Evolutionary conservation across 1,284 basidiomycete genomes (phyloP).

Genomic region (Coniophora puteana): DNA sequence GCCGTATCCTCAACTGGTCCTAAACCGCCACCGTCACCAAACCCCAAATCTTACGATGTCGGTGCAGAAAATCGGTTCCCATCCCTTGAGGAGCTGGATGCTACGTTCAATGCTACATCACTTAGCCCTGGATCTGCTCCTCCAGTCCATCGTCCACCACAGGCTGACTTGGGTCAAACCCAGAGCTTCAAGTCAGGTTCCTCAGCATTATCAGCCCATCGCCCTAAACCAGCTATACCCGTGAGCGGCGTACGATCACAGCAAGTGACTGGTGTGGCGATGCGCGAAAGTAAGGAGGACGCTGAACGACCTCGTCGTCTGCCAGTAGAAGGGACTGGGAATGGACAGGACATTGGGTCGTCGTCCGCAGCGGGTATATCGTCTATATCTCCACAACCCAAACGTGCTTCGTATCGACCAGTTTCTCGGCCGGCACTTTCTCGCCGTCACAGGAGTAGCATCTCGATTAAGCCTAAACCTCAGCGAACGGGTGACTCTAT

Average conservation of each 20-base stretch:
- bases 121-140: slow-evolving; percentile 15
- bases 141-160: slow-evolving; percentile 11
- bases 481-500: slow-evolving; percentile 5
- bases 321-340: slow-evolving; percentile 11
- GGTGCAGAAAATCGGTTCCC: slow-evolving; percentile 70
- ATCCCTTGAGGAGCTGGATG: slow-evolving; percentile 74
- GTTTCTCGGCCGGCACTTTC: slow-evolving; percentile 23
- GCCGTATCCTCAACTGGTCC: slow-evolving; percentile 14
- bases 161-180: slow-evolving; percentile 17
- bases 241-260: slow-evolving; percentile 35
- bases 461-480: slow-evolving; percentile 15
- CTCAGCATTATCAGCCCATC: no score
- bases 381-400: slow-evolving; percentile 16
- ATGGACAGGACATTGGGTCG: slow-evolving; percentile 5
- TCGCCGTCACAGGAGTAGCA: slow-evolving; percentile 13
- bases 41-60: slow-evolving; percentile 33
- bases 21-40: slow-evolving; percentile 17
- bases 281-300: slow-evolving; percentile 38
- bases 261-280: slow-evolving; percentile 52
- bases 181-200: no score
- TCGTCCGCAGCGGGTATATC: no score
- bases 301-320: slow-evolving; percentile 13
- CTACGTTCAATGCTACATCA: slow-evolving; percentile 40
- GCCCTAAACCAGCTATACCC: slow-evolving; percentile 13
- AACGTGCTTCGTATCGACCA: slow-evolving; percentile 20